These are phyloP conservation scores for Aureoboletus auriporus DNA, from an alignment of 768 basidiomycete genomes.

Conservation along the genomic window DNA sequence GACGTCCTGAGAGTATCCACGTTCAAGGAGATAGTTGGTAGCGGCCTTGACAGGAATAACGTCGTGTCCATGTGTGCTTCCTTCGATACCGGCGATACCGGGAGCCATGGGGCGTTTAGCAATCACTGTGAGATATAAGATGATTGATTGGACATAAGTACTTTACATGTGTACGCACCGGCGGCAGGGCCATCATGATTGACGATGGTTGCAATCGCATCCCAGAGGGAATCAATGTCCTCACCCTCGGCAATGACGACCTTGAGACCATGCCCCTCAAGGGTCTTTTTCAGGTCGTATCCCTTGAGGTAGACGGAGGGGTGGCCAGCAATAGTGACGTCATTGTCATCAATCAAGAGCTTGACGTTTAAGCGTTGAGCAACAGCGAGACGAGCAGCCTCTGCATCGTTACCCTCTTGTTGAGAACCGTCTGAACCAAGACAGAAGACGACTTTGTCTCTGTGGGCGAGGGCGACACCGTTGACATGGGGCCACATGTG, in stretches of 20 bases:
- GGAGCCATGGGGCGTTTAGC: conserved; percentile 67
- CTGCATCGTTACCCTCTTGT: conserved; percentile 89
- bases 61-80: conserved; percentile 77
- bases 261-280: conserved; percentile 79
- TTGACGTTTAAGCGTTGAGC: conserved; percentile 83
- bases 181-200: conserved; percentile 74
- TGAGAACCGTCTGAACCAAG: conserved; percentile 89
- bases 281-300: conserved; percentile 65
- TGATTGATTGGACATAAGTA: background rate
- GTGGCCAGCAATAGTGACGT: conserved; percentile 90
- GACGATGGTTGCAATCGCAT: conserved; percentile 52
- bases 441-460: conserved; percentile 72
- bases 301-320: conserved; percentile 84
- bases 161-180: conserved; percentile 35
- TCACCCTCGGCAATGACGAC: conserved; percentile 74
- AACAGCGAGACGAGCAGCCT: conserved; percentile 83
- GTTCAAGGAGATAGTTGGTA: conserved; percentile 62
- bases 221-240: conserved; percentile 76
- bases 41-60: conserved; percentile 82
- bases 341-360: conserved; percentile 84
- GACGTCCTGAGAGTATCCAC: conserved; percentile 51
- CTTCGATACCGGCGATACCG: conserved; percentile 72
- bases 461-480: conserved; percentile 77
- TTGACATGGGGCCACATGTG: conserved; percentile 91
- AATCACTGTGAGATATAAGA: conserved; percentile 44